These are phyloP conservation scores for Xylaria hypoxylon DNA, from an alignment of 2,329 filamentous ascomycete genomes.

Conservation along the genomic window DNA sequence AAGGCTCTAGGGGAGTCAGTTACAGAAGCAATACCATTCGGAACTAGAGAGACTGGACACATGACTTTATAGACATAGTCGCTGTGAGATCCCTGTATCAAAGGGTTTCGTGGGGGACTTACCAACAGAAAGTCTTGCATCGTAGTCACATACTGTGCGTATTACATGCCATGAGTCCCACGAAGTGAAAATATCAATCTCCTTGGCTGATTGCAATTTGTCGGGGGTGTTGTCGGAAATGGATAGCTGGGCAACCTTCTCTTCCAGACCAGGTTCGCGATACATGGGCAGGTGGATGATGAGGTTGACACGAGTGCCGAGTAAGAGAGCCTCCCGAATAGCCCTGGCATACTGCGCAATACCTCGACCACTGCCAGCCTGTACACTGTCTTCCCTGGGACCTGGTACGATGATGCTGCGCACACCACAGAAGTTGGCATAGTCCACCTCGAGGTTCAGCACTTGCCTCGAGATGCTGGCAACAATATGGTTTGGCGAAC, in stretches of 20 bases:
- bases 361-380: slow-evolving; percentile 62
- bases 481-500: slow-evolving; percentile 83
- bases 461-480: slow-evolving; percentile 90
- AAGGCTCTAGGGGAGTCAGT: slow-evolving; percentile 58
- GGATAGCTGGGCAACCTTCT: slow-evolving; percentile 65
- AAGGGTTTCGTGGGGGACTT: slow-evolving; percentile 55
- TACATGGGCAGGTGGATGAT: slow-evolving; percentile 88
- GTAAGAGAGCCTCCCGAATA: slow-evolving; percentile 80
- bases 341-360: slow-evolving; percentile 83
- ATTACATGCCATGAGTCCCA: slow-evolving; percentile 98
- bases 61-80: background rate
- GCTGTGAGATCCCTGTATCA: slow-evolving; percentile 13
- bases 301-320: slow-evolving; percentile 81
- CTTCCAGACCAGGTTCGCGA: slow-evolving; percentile 72
- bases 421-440: slow-evolving; percentile 94
- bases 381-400: slow-evolving; percentile 73
- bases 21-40: background rate
- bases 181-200: slow-evolving; percentile 77
- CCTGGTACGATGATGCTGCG: slow-evolving; percentile 85
- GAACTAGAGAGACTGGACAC: background rate
- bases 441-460: slow-evolving; percentile 89
- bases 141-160: slow-evolving; percentile 86
- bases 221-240: slow-evolving; percentile 51
- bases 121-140: slow-evolving; percentile 84
- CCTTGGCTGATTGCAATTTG: slow-evolving; percentile 57